Evolutionary conservation across 352 stramenopile genomes (phyloP), one percentile per base, ranked within the genome.

Genomic region (Globisporangium alternatum): DNA sequence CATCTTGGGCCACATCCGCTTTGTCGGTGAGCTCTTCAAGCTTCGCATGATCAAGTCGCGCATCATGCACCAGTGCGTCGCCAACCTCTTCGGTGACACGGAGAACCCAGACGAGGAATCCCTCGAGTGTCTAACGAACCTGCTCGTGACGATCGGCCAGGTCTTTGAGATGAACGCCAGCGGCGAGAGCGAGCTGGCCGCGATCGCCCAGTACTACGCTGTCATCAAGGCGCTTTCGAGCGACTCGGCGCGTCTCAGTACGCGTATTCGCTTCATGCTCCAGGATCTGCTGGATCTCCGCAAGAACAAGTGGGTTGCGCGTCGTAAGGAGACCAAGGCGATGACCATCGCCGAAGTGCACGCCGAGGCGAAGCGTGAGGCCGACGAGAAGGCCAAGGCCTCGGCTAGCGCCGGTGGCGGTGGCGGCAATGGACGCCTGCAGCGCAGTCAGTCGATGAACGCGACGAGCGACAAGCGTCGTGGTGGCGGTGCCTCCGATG

Each of bases 21-120:
- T 99, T 68, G 95, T 99, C 44, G 96, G 96, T 28, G 96, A 98
- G 77, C 74, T 99, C 3, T 99, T 97, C 78, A 98, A 98, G 73
- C 79, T 96, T 62, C 91, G 93, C 64, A 89, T 99, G 69, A 89
- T 98, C 56, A 98, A 91, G 68, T 89, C 95, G 37, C 91, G 95
- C 55, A 97, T 98, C 73, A 98, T 99, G 88, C 84, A 98, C 72
- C 83, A 91, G 63, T 98, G 93, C 64, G 77, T 98, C 21, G 66
- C 76, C 44, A 83, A 80, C 43, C 65, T 95, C 52, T 93, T 95
- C 33, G 82, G 83, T n/a, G 81, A 93, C 66, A 67, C 87, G 9
- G 69, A 85, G 25, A 76, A 91, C 35, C 87, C 88, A 0, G 91
- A 98, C 67, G 95, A 98, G 74, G 95, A 99, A 68, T 96, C 94